Conservation (phyloP, 2,329 filamentous ascomycete genomes). For the Mollisia scopiformis region DNA sequence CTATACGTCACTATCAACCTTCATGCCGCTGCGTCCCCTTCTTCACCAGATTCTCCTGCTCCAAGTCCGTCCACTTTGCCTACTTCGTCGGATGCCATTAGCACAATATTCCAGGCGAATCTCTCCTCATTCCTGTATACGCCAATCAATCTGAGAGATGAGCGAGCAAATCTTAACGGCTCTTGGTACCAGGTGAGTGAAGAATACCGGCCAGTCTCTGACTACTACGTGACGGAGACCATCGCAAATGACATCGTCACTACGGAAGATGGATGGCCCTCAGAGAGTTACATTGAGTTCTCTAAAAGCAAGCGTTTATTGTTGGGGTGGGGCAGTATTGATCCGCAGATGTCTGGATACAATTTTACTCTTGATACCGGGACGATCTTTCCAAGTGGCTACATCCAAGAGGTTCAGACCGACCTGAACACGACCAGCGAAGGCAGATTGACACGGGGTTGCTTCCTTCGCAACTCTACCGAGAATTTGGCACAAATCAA, state of each 20-base stretch:
- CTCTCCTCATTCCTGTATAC: conserved; percentile 57
- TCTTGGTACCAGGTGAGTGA: conserved; percentile 56
- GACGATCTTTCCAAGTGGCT: conserved; percentile 52
- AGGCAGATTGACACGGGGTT: conserved; percentile 52
- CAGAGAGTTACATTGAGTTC: conserved; percentile 60
- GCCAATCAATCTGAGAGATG: conserved; percentile 48
- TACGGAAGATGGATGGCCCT: conserved; percentile 66
- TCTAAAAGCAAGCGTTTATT: conserved; percentile 55
- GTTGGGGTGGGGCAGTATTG: conserved; percentile 56
- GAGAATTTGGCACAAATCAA: conserved; percentile 47
- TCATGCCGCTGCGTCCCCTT: conserved; percentile 53
- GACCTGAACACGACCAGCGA: conserved; percentile 39
- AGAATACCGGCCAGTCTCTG: conserved; percentile 47
- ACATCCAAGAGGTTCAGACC: conserved; percentile 42
- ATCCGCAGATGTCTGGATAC: conserved; percentile 59
- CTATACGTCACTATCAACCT: conserved; percentile 60
- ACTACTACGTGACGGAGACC: conserved; percentile 51
- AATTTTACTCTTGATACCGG: conserved; percentile 53
- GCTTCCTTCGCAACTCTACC: conserved; percentile 51
- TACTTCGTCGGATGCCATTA: conserved; percentile 44
- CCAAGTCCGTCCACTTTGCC: conserved; percentile 49
- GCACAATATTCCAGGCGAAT: conserved; percentile 49
- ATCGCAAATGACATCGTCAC: conserved; percentile 38
- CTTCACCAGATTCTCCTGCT: conserved; percentile 45
- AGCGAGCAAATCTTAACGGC: conserved; percentile 58